Conservation (phyloP, 306 rosid species). For the Hippophae rhamnoides region DNA sequence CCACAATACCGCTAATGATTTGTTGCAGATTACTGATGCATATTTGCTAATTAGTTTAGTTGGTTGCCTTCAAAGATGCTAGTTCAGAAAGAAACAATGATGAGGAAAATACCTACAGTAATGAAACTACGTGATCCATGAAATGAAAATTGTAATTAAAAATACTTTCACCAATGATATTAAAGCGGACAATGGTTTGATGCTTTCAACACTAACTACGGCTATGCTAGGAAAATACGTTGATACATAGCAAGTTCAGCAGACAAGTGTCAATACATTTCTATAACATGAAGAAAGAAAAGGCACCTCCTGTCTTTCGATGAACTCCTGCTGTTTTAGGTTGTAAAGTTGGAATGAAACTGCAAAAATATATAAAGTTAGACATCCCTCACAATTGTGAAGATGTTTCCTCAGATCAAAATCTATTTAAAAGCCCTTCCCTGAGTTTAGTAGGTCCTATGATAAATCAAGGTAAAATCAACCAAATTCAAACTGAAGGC, state of each 20-base stretch:
- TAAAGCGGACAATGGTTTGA: neutral
- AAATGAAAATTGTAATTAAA: too few species aligned
- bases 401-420: neutral
- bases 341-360: slow-evolving; percentile 73
- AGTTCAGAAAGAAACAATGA: too few species aligned
- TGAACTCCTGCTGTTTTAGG: slow-evolving; percentile 71
- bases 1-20: too few species aligned
- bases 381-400: slow-evolving; percentile 13
- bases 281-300: slow-evolving; percentile 9
- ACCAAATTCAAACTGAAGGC: neutral
- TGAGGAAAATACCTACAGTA: too few species aligned
- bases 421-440: neutral
- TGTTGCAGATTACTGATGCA: too few species aligned
- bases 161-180: too few species aligned
- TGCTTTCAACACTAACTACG: neutral
- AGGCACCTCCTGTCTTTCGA: slow-evolving; percentile 65
- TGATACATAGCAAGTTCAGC: neutral
- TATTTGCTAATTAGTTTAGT: too few species aligned
- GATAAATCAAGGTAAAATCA: neutral
- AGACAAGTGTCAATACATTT: slow-evolving; percentile 14
- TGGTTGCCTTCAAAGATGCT: too few species aligned
- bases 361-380: slow-evolving; percentile 35
- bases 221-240: neutral
- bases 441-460: too few species aligned
- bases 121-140: too few species aligned